These are phyloP conservation scores for Sugiyamaella castrensis DNA, from an alignment of 1,139 yeast genomes.

Conservation along the genomic window DNA sequence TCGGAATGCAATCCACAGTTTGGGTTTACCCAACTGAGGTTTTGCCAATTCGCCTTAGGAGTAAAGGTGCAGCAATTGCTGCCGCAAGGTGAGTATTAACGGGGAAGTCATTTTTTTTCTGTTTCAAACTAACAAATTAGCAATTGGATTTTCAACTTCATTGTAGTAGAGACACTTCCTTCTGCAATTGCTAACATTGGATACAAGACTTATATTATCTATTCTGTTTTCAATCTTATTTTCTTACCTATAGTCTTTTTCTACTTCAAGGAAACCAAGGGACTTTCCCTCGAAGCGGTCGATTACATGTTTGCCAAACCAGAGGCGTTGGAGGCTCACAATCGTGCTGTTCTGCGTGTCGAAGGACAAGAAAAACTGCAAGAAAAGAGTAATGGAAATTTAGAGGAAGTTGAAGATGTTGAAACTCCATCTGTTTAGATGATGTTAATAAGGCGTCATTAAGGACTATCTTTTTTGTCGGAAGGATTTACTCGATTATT, in stretches of 20 bases:
- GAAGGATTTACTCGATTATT: too few relatives aligned
- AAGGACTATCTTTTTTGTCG: too few relatives aligned
- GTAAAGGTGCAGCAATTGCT: slow-evolving; percentile 50
- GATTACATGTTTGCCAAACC: slow-evolving; percentile 41
- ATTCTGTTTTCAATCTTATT: slow-evolving; percentile 45
- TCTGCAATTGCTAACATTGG: slow-evolving; percentile 40
- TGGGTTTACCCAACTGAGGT: slow-evolving; percentile 58
- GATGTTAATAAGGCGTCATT: too few relatives aligned
- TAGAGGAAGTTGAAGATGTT: slow-evolving; percentile 31
- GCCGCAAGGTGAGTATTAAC: slow-evolving; percentile 9
- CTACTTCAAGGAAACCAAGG: slow-evolving; percentile 44
- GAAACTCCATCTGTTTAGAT: too few relatives aligned
- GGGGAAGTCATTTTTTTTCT: too few relatives aligned
- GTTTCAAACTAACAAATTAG: slow-evolving; percentile 22
- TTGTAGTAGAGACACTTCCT: slow-evolving; percentile 42
- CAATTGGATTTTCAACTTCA: slow-evolving; percentile 50
- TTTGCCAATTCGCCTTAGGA: slow-evolving; percentile 57
- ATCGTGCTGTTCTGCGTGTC: slow-evolving; percentile 8
- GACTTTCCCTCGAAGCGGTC: slow-evolving; percentile 41
- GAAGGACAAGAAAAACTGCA: not conserved
- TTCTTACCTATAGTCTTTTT: slow-evolving; percentile 55
- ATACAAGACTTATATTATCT: slow-evolving; percentile 39
- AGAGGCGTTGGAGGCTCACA: slow-evolving; percentile 17
- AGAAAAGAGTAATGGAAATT: not conserved
- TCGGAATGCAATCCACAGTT: slow-evolving; percentile 28